phyloP scores from a whole-genome alignment of 2,329 filamentous ascomycete genomes.

The Zelopaecilomyces penicillatus region DNA sequence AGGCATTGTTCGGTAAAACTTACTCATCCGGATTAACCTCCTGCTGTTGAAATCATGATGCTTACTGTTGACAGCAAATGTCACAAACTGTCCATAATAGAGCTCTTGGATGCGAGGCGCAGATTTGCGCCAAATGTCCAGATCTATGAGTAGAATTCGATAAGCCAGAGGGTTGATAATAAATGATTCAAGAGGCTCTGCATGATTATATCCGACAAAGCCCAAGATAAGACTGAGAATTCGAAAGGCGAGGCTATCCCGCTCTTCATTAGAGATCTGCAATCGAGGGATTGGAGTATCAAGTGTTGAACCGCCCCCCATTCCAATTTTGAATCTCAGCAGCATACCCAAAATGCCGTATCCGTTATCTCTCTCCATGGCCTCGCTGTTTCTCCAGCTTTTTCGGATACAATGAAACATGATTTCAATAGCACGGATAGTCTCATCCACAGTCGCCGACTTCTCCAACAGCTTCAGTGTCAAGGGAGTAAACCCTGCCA shows the following conservation, averaged over 20 bases:
- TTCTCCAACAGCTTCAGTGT: conserved; percentile 78
- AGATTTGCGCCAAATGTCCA: conserved; percentile 84
- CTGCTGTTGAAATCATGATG: conserved; percentile 88
- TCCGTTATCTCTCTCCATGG: conserved; percentile 92
- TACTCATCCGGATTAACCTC: conserved; percentile 82
- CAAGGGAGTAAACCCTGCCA: conserved; percentile 84
- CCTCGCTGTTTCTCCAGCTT: conserved; percentile 96
- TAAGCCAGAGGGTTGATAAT: conserved; percentile 96
- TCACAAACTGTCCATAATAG: conserved; percentile 87
- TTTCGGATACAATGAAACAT: conserved; percentile 78
- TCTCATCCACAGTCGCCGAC: conserved; percentile 59
- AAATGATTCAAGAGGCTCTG: conserved; percentile 75
- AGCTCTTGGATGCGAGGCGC: conserved; percentile 70
- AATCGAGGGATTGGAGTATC: conserved; percentile 31
- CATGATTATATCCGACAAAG: conserved; percentile 82
- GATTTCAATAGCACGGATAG: conserved; percentile 71
- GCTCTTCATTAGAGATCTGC: conserved; percentile 41
- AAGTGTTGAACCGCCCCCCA: conserved; percentile 23
- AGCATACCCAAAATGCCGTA: conserved; percentile 83
- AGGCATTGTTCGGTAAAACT: conserved; percentile 25
- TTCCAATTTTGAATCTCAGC: conserved; percentile 72
- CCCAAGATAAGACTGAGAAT: conserved; percentile 69
- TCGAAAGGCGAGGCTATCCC: conserved; percentile 48
- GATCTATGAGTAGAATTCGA: conserved; percentile 80
- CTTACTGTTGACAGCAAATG: conserved; percentile 83